phyloP scores from a whole-genome alignment of 345 rosid species.

The Populus alba region DNA sequence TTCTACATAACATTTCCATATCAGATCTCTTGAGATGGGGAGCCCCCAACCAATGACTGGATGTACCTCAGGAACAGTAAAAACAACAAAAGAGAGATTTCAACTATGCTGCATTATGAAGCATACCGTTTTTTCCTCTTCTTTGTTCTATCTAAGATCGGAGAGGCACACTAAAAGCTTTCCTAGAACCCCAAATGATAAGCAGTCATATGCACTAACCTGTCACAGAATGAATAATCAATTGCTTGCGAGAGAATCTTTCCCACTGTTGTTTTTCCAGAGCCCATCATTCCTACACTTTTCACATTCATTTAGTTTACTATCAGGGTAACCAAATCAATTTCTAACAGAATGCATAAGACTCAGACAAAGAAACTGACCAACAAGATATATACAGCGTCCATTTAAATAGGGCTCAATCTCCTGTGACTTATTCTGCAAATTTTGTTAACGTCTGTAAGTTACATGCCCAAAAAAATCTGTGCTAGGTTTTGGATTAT shows the following conservation, averaged over 20 bases:
- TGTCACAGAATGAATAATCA: conserved; percentile 68
- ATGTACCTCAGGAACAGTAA: neutral
- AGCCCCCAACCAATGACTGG: neutral
- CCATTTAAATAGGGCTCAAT: conserved; percentile 69
- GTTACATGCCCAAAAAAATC: conserved; percentile 17
- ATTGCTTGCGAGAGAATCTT: conserved; percentile 71
- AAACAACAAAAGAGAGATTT: neutral
- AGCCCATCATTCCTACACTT: conserved; percentile 90
- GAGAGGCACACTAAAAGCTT: neutral
- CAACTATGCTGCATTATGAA: neutral
- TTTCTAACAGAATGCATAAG: conserved; percentile 7
- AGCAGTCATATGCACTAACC: conserved; percentile 45
- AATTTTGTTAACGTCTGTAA: conserved; percentile 27
- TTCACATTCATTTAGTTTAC: conserved; percentile 11
- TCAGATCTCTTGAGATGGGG: neutral
- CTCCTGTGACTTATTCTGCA: conserved; percentile 79
- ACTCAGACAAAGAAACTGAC: conserved; percentile 49
- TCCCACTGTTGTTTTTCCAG: conserved; percentile 94
- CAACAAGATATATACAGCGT: conserved; percentile 86
- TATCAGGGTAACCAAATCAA: neutral
- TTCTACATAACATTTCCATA: neutral
- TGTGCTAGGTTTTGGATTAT: neutral
- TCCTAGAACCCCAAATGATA: neutral
- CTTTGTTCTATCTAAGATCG: neutral
- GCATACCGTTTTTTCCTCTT: conserved; percentile 3